A percentile compares a stretch with the other conserved stretches of the same genome.
These are phyloP conservation scores for Rhodotorula sp. DNA, from an alignment of 1,284 basidiomycete species.

Conservation along the genomic window DNA sequence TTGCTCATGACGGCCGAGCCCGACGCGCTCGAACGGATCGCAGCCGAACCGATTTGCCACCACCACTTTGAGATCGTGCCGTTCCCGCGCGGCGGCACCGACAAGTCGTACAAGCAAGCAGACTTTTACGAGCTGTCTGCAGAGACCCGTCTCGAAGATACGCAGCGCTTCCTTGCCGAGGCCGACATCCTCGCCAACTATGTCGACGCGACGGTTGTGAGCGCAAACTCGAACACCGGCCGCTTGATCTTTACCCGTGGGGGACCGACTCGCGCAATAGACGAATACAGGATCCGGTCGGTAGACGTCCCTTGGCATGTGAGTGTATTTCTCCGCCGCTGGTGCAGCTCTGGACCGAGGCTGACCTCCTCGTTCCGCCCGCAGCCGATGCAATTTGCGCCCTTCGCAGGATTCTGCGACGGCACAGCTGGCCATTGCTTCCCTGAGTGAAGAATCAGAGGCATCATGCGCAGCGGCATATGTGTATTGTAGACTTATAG, in stretches of 20 bases:
- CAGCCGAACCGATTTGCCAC: background rate
- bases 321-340: background rate
- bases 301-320: constrained; percentile 21
- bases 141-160: background rate
- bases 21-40: constrained; percentile 19
- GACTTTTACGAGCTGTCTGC: background rate
- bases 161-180: constrained; percentile 16
- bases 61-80: constrained; percentile 7
- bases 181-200: constrained; percentile 19
- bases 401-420: constrained; percentile 18
- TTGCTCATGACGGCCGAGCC: constrained; percentile 34
- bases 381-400: constrained; percentile 22
- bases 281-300: constrained; percentile 2
- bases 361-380: background rate
- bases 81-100: background rate
- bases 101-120: constrained; percentile 15
- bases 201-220: constrained; percentile 22
- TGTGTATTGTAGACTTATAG: background rate
- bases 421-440: constrained; percentile 19
- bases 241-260: constrained; percentile 14
- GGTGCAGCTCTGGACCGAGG: background rate
- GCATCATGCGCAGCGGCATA: background rate
- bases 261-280: constrained; percentile 9
- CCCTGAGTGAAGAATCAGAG: background rate
- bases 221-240: constrained; percentile 25